phyloP scores from a whole-genome alignment of 169 alveolate genomes.

The Plasmodium vivax region DNA sequence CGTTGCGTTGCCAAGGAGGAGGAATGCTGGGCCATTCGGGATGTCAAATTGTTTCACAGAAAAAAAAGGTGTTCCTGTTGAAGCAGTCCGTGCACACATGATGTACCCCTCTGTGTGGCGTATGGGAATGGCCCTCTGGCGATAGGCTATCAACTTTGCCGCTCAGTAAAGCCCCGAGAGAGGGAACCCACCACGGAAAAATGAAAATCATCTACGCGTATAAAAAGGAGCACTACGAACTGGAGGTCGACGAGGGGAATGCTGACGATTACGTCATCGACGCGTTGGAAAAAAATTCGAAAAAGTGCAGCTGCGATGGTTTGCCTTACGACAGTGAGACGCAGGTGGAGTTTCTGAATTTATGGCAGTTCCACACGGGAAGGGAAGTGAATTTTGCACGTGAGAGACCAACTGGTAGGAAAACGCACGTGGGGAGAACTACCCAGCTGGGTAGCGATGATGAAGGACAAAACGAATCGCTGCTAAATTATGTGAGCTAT shows the following conservation, averaged over 20 bases:
- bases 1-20: neutral
- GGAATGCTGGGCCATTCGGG: neutral
- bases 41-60: neutral
- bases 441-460: neutral
- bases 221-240: slow-evolving; percentile 48
- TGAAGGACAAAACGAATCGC: neutral
- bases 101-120: neutral
- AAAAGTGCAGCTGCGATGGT: slow-evolving; percentile 3
- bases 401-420: neutral
- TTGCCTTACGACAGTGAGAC: neutral
- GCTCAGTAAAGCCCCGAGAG: neutral
- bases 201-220: slow-evolving; percentile 51
- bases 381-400: neutral
- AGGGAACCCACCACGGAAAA: neutral
- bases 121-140: neutral
- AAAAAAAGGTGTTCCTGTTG: neutral
- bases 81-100: neutral
- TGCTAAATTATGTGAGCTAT: slow-evolving; percentile 8
- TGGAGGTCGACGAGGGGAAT: slow-evolving; percentile 27
- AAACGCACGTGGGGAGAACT: neutral
- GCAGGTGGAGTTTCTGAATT: slow-evolving; percentile 38
- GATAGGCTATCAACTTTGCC: neutral
- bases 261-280: slow-evolving; percentile 42
- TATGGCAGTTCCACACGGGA: slow-evolving; percentile 2
- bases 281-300: slow-evolving; percentile 12